A percentile compares a stretch with the other conserved stretches of the same genome.
Evolutionary conservation across 2,329 filamentous ascomycete species (phyloP).

Genomic region (Xylariaceae sp.): DNA sequence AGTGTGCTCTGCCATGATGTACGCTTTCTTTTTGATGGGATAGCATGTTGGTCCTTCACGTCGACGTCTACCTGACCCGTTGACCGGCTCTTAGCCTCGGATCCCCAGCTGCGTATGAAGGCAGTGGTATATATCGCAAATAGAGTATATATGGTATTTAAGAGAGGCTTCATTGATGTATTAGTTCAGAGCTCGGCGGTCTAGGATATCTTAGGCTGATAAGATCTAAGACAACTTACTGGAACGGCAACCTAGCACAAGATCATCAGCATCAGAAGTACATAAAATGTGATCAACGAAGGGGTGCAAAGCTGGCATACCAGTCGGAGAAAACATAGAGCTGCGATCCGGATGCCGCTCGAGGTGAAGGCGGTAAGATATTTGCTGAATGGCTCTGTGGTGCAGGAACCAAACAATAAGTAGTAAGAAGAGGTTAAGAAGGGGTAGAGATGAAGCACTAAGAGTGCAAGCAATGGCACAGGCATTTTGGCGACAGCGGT

Average conservation of each 20-base stretch:
- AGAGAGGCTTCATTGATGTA: constrained; percentile 11
- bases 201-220: constrained; percentile 2
- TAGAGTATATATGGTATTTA: constrained; percentile 50
- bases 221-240: constrained; percentile 19
- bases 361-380: constrained; percentile 42
- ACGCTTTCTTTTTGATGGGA: constrained; percentile 27
- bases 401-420: background rate
- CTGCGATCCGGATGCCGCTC: constrained; percentile 43
- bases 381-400: constrained; percentile 20
- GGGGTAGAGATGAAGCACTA: no score
- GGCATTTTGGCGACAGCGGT: no score
- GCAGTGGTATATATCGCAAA: constrained; percentile 64
- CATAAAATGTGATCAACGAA: background rate
- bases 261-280: constrained; percentile 16
- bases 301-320: constrained; percentile 36
- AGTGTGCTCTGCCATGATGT: constrained; percentile 46
- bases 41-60: constrained; percentile 45
- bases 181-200: no score
- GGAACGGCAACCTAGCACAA: constrained; percentile 26
- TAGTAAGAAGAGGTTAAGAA: background rate
- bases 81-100: constrained; percentile 54
- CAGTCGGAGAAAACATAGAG: constrained; percentile 61
- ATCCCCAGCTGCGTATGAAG: constrained; percentile 56
- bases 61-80: constrained; percentile 57
- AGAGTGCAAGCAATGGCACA: no score